Base-by-base conservation (phyloP, 345 rosid genomes). In the Arabis alpina region DNA sequence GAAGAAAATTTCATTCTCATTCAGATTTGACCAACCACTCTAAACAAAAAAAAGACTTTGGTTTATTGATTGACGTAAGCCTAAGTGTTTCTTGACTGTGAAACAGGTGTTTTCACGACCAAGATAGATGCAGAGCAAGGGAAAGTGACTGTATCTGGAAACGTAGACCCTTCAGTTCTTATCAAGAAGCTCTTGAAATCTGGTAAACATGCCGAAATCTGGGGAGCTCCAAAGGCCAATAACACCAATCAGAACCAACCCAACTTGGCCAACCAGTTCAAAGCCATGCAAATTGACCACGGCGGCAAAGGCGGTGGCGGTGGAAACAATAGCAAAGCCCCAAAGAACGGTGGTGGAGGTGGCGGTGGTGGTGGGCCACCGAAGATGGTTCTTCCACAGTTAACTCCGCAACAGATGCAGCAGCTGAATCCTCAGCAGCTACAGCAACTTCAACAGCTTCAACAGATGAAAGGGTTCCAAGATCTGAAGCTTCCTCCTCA, bases 201-300 rank as follows among this genome's bases (percentile, higher is more conserved):
- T 42, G 98, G 98, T 41, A 93, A 93, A 78, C 90, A 86, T 82
- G 98, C 97, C 32, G 97, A 90, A 74, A 66, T 88, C 15, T 90
- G 97, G 96, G 95, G 88, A 2, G 83, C 85, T 14, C 80, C 61
- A 2, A 90, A 90, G 75, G 62, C 74, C 15, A 81, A 76, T 73
- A 83, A 74, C 72, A 15, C 39, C 59, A 70, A 25, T 66, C 76
- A 65, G 45, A 83, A 78, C 75, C 88, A 80, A 57, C 84, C 80
- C 75, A 71, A 88, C 19, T 47, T 88, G 64, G 77, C 82, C 34
- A 85, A 82, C 67, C 93, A 90, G 78, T 44, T 85, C 61, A 93
- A 88, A 81, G 87, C 80, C 87, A 80, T 90, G 85, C 93, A 88
- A 52, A 80, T 88, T 43, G 89, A 83, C 70, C 73, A 74, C 69